A percentile compares a stretch with the other conserved stretches of the same genome.
These are phyloP conservation scores for Novymonas esmeraldas DNA, from an alignment of 208 protist species.

Conservation along the genomic window DNA sequence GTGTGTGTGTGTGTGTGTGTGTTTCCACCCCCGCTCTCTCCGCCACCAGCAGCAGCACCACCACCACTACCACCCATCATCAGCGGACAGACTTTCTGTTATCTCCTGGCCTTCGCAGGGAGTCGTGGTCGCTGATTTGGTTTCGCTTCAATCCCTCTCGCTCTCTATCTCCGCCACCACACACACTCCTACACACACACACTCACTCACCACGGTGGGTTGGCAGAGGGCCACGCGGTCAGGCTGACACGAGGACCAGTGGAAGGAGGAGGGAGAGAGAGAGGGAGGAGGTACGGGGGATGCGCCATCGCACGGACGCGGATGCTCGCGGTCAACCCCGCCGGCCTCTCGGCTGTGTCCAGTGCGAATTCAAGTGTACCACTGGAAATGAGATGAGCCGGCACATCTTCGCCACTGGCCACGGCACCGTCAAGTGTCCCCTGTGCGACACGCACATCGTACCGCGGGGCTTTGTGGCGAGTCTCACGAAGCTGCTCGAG, in stretches of 20 bases:
- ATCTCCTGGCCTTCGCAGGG: too few relatives aligned
- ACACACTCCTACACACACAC: too few relatives aligned
- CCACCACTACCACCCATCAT: too few relatives aligned
- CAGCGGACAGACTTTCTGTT: too few relatives aligned
- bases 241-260: neutral
- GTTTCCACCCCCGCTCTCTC: too few relatives aligned
- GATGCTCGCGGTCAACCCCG: conserved; percentile 1
- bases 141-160: too few relatives aligned
- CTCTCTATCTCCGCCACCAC: too few relatives aligned
- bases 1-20: too few relatives aligned
- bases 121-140: too few relatives aligned
- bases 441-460: conserved; percentile 46
- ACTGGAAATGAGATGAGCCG: conserved; percentile 37
- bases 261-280: neutral
- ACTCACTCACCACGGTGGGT: too few relatives aligned
- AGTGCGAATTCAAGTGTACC: conserved; percentile 36
- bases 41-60: too few relatives aligned
- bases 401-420: conserved; percentile 40
- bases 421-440: conserved; percentile 37
- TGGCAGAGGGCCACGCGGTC: neutral
- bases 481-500: conserved; percentile 37
- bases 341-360: conserved; percentile 27
- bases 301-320: neutral
- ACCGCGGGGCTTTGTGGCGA: conserved; percentile 32
- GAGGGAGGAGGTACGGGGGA: neutral